Base-by-base conservation (phyloP, 345 rosid species). In the Corchorus olitorius region DNA sequence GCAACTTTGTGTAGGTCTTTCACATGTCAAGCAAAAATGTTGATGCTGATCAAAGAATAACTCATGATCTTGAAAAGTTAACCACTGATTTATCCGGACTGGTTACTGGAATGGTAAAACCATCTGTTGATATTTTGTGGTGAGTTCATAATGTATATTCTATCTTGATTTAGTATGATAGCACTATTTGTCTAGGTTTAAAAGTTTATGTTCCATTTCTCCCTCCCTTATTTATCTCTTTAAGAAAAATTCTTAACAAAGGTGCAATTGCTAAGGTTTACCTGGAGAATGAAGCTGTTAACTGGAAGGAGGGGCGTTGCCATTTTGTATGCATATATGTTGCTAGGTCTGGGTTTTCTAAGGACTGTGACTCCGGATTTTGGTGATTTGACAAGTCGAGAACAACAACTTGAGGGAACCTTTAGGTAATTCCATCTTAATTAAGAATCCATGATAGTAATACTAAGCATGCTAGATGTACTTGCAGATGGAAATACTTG, bases 31-130 rank as follows among this genome's bases (percentile, higher is more conserved):
- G 89, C 83, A 88, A 87, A 88, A 88, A 84, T 65, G 84, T 96
- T 75, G 99, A 96, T 85, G 98, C 97, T 5, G 99, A 96, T 82
- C 99, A 96, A 87, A 86, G 99, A 84, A 85, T 96, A 70, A 96
- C 98, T 54, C 90, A 90, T 65, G 99, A 96, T 89, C 89, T 96
- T 50, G 98, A 93, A 75, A 96, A 93, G 83, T 82, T 96, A 75
- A 86, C 99, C 35, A 64, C 86, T 43, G 97, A 94, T 80, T 86
- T 96, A 75, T 90, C 99, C 39, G 97, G 97, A 70, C 81, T 96
- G 68, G 93, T 96, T 62, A 94, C 99, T 74, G 99, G 98, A 83
- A 91, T 96, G 99, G 98, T 96, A 60, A 94, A 96, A 91, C 99
- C 99, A 76, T 86, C 90, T 13, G 97, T 96, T 69, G 97, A 96